Evolutionary conservation across 441 rosid species (phyloP), one percentile per base, ranked within the genome.

Genomic region (Erysimum pusillum): DNA sequence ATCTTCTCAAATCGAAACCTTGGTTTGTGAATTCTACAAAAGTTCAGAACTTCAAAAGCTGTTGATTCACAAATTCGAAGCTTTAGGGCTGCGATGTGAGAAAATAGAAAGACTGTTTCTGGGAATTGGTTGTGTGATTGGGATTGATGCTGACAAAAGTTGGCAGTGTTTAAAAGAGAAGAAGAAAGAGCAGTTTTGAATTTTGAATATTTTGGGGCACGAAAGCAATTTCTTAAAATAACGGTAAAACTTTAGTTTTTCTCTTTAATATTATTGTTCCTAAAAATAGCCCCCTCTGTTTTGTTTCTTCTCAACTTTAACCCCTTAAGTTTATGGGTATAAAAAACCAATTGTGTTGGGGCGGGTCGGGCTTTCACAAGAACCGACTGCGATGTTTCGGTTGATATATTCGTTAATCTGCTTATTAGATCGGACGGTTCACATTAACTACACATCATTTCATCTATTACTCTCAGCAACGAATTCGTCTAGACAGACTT

Each of bases 1-100:
- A 95, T 94, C 76, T 60, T 32, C 71, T 71, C 32, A 69, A 62
- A 18, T 41, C n/a, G 14, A 38, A 9, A 60, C 32, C 60, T 76
- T 73, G 36, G 13, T 46, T 76, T 17, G n/a, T 15, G 2, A 31
- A 63, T 41, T 38, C 35, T 25, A 34, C 61, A 35, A 70, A 69
- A 41, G 67, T 25, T 39, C 53, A 12, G 64, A 78, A 64, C 44
- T 45, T 70, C 13, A 13, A 56, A 31, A 54, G 53, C 31, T 32
- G n/a, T 31, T 28, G 25, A 12, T 49, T 71, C 42, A 39, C 3
- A 20, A 71, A 4, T 2, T 64, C 14, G 3, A 59, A 66, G 38
- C 69, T 77, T 12, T 44, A 36, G 52, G 28, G 6, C 15, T 58
- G 71, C 25, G 0, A 36, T 28, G 38, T n/a, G n/a, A 42, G 20